phyloP scores from a whole-genome alignment of 2,329 filamentous ascomycete genomes.

The Madurella fahalii region DNA sequence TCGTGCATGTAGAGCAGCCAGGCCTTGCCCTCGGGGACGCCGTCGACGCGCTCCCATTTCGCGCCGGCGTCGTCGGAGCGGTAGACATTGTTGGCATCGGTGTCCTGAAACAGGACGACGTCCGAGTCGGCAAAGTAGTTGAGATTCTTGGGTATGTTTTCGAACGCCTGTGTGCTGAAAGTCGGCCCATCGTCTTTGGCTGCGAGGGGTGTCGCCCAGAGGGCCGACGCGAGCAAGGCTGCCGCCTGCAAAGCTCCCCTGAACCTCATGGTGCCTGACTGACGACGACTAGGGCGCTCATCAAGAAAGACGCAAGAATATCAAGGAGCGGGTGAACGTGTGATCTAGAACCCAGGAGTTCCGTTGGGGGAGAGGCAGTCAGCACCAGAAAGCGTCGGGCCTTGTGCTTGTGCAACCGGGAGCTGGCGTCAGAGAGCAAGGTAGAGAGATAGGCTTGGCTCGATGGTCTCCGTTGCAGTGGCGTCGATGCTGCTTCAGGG shows the following conservation, averaged over 20 bases:
- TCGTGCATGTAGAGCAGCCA: conserved; percentile 69
- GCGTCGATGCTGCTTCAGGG: too few species aligned
- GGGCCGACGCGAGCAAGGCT: conserved; percentile 49
- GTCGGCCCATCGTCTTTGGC: conserved; percentile 63
- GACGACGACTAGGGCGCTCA: conserved; percentile 34
- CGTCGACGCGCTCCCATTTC: conserved; percentile 65
- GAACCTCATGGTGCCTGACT: conserved; percentile 51
- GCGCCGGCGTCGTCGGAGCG: conserved; percentile 78
- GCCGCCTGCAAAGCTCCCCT: conserved; percentile 43
- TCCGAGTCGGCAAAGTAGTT: conserved; percentile 92
- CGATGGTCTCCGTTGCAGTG: neutral
- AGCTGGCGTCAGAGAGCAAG: neutral
- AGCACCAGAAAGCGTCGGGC: neutral
- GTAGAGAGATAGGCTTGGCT: neutral
- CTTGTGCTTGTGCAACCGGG: neutral
- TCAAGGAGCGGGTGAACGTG: neutral
- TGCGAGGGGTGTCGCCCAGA: conserved; percentile 36
- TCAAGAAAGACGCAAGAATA: conserved; percentile 33
- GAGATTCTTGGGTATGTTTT: conserved; percentile 62
- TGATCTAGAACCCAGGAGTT: too few species aligned
- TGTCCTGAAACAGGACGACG: conserved; percentile 70
- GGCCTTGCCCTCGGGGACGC: conserved; percentile 60
- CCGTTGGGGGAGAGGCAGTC: neutral
- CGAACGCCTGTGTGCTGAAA: conserved; percentile 62
- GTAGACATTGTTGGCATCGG: conserved; percentile 60